phyloP scores from a whole-genome alignment of 163 green algal genomes.

The Prototheca cutis region DNA sequence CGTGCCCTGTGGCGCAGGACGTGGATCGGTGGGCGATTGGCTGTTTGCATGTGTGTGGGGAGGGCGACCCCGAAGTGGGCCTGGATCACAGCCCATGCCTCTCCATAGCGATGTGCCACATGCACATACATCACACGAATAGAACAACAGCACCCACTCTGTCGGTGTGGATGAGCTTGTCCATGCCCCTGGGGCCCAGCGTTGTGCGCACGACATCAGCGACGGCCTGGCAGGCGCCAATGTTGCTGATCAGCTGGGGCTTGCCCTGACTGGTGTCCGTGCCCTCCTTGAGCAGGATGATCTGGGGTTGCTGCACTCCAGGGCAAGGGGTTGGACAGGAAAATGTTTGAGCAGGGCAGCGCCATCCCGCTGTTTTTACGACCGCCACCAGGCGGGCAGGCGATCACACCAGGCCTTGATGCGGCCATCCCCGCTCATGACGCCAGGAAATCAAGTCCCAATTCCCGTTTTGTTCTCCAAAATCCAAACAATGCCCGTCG shows the following conservation, averaged over 20 bases:
- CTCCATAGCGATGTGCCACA: too few relatives aligned
- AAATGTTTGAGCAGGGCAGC: not conserved
- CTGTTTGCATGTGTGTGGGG: too few relatives aligned
- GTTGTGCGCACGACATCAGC: conserved; percentile 89
- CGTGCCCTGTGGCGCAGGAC: conserved; percentile 32
- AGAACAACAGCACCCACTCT: conserved; percentile 28
- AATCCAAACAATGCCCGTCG: too few relatives aligned
- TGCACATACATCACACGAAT: not conserved
- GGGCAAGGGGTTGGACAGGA: not conserved
- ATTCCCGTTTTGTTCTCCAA: too few relatives aligned
- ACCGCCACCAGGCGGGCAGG: too few relatives aligned
- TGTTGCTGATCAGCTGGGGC: conserved; percentile 95
- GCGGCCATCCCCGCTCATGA: too few relatives aligned
- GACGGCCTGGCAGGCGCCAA: conserved; percentile 93
- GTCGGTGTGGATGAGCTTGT: conserved; percentile 93
- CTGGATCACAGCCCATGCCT: too few relatives aligned
- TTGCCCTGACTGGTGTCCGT: conserved; percentile 96
- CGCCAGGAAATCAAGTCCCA: too few relatives aligned
- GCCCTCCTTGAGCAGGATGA: conserved; percentile 97
- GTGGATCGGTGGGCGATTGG: too few relatives aligned
- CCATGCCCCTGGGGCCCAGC: conserved; percentile 91
- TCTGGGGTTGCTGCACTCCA: conserved; percentile 72
- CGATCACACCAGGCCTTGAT: too few relatives aligned
- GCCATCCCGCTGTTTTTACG: too few relatives aligned
- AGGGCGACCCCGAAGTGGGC: too few relatives aligned